These are phyloP conservation scores for Martiniozyma asiatica DNA, from an alignment of 1,139 yeast species.

Conservation along the genomic window DNA sequence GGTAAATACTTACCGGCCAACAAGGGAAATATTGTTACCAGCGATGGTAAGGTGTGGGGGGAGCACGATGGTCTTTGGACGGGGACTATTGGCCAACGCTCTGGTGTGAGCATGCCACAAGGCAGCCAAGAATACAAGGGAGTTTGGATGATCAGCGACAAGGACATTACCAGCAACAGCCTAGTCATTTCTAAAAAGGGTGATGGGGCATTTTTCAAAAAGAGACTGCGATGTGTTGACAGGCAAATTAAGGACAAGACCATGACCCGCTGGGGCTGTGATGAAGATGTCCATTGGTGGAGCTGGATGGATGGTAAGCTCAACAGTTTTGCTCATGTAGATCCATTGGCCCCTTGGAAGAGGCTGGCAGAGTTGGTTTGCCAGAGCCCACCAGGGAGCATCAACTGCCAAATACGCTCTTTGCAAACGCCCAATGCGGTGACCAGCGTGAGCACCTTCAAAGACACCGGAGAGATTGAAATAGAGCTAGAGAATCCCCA, in stretches of 20 bases:
- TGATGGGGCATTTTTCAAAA: too few relatives aligned
- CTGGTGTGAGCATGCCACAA: constrained; percentile 76
- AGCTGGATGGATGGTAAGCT: too few relatives aligned
- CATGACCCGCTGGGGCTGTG: too few relatives aligned
- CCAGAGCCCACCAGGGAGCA: too few relatives aligned
- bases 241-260: constrained; percentile 15
- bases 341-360: too few relatives aligned
- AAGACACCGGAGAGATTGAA: too few relatives aligned
- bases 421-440: constrained; percentile 40
- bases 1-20: constrained; percentile 58
- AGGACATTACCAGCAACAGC: constrained; percentile 51
- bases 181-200: constrained; percentile 68
- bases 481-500: constrained; percentile 10
- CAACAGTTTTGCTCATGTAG: too few relatives aligned
- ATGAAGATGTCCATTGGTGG: too few relatives aligned
- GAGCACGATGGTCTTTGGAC: constrained; percentile 82
- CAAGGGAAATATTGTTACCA: constrained; percentile 70
- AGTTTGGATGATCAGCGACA: constrained; percentile 76
- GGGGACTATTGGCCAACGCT: constrained; percentile 84
- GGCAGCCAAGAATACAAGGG: constrained; percentile 68
- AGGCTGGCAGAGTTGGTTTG: too few relatives aligned
- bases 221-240: too few relatives aligned
- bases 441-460: too few relatives aligned
- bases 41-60: constrained; percentile 70
- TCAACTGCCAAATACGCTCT: constrained; percentile 57